These are phyloP conservation scores for Nyctanthes arbortristis DNA, from an alignment of 257 asterid genomes.

Conservation along the genomic window DNA sequence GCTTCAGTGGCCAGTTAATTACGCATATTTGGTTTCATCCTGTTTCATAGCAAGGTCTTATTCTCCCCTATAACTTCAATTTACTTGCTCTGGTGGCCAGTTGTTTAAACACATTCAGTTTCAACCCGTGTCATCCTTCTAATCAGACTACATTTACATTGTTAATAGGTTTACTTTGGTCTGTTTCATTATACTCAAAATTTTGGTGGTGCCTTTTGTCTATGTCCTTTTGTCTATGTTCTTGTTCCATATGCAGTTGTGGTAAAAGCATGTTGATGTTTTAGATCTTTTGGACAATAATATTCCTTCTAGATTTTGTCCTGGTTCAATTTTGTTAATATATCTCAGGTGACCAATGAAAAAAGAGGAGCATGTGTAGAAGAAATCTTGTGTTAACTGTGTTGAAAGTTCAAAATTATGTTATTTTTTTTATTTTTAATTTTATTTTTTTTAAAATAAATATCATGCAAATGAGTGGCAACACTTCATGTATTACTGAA, in stretches of 20 bases:
- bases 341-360: conserved; percentile 8
- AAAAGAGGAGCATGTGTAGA: not conserved
- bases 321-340: not conserved
- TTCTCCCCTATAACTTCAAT: no score
- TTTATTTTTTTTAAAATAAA: not conserved
- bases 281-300: not conserved
- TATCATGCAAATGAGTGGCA: not conserved
- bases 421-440: not conserved
- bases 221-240: no score
- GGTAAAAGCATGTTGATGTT: not conserved
- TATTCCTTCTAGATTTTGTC: not conserved
- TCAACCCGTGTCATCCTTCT: not conserved
- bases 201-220: not conserved
- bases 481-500: conserved; percentile 53
- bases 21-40: no score
- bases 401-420: conserved; percentile 9
- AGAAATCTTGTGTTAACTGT: not conserved
- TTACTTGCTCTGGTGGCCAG: no score
- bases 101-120: not conserved
- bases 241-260: not conserved
- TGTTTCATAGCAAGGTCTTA: no score
- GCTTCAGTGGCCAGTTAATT: not conserved
- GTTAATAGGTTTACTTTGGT: not conserved
- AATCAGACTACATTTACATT: not conserved
- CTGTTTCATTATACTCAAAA: not conserved